Base-by-base conservation (phyloP, 805 yeast genomes). In the Scheffersomyces ergatensis region DNA sequence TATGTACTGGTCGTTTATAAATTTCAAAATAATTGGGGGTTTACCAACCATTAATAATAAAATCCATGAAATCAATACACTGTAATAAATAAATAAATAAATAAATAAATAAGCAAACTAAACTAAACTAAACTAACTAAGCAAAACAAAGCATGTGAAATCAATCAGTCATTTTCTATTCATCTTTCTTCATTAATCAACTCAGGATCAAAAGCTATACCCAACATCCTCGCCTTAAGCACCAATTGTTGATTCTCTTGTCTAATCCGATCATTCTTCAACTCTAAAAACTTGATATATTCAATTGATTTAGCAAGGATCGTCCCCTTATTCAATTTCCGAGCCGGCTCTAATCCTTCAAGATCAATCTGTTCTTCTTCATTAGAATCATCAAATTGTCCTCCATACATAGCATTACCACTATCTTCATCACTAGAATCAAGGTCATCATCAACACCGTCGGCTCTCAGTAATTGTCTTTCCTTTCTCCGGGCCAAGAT, bases 221-320 rank as follows among this genome's bases (percentile, higher is more conserved):
- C 74, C 42, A 68, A 47, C 64, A 65, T 51, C 36, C 51, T 50
- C 4, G 73, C 73, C 43, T 62, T 57, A 29, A 54, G 48, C 17
- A 63, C 33, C 37, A 84, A 62, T 39, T 75, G 75, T 30, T 72
- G 66, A 40, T 81, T 67, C 57, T 85, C 89, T 46, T 67, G 58
- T 38, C 57, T 55, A 51, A 86, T 63, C 26, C 64, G 58, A 3
- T 60, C 58, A 51, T 84, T 85, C 46, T 82, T 78, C 40, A 63
- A 57, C 58, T 86, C 89, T 47, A 86, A 65, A 57, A 85, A 89
- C 53, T 74, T 70, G 54, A 86, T 86, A 58, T 87, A 87, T 62
- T 86, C 95, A 1, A 88, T 82, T 7, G 90, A 87, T 54, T 86
- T 86, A 29, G 87, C 72, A 39, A 86, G 65, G 12, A 86, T 84